A percentile compares a stretch with the other conserved stretches of the same genome.
phyloP scores from a whole-genome alignment of 2,329 filamentous ascomycete species.

The Fusarium sp. region DNA sequence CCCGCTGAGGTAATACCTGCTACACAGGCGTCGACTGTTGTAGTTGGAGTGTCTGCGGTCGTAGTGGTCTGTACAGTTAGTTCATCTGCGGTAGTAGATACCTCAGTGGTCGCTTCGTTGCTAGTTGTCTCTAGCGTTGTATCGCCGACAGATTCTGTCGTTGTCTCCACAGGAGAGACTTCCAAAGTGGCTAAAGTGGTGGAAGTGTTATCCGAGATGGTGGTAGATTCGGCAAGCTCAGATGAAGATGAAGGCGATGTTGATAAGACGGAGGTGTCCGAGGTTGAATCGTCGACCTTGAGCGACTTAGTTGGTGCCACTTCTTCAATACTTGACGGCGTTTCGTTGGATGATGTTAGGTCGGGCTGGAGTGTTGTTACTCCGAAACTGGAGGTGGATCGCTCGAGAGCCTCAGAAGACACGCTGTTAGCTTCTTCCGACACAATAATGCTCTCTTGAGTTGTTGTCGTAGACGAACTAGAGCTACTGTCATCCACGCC shows the following conservation, averaged over 20 bases:
- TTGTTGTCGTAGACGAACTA: rapidly evolving
- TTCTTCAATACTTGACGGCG: not conserved
- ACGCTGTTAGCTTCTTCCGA: not conserved
- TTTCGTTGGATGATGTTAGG: rapidly evolving
- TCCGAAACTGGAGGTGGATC: not conserved
- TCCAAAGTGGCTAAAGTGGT: rapidly evolving
- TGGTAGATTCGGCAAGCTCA: not conserved
- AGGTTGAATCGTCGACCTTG: rapidly evolving
- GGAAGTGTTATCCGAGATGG: no score
- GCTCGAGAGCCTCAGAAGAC: not conserved
- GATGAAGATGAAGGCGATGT: rapidly evolving
- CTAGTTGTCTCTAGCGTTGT: not conserved
- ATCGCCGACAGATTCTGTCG: rapidly evolving
- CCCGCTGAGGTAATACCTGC: rapidly evolving
- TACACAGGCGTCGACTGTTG: not conserved
- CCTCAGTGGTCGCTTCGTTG: not conserved
- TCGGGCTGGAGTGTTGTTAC: not conserved
- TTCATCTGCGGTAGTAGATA: not conserved
- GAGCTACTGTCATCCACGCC: rapidly evolving
- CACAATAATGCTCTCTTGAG: not conserved
- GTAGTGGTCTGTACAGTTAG: not conserved
- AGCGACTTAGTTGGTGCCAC: not conserved
- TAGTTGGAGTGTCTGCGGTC: not conserved
- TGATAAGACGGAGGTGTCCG: rapidly evolving
- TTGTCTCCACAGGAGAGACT: rapidly evolving